Conservation (phyloP, 2,329 filamentous ascomycete genomes). For the Pseudocercospora fijiensis region DNA sequence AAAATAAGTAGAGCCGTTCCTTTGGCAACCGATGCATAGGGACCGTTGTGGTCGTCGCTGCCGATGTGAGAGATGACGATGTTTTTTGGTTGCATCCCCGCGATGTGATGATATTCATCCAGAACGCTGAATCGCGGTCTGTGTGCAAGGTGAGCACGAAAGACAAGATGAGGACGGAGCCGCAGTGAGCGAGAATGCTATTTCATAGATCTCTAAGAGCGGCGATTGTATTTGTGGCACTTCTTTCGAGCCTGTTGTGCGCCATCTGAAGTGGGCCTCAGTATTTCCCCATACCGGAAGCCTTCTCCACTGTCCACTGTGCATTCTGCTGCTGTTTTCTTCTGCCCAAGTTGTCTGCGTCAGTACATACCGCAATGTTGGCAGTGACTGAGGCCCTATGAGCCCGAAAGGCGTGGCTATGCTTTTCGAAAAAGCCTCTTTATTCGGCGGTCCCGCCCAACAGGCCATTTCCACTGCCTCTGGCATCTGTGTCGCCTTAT, state of each 20-base stretch:
- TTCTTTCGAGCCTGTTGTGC: neutral
- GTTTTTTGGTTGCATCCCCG: neutral
- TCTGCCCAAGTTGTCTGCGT: neutral
- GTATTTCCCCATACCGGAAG: neutral
- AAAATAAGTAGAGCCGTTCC: no score
- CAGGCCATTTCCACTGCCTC: neutral
- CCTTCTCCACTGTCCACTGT: neutral
- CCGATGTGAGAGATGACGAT: no score
- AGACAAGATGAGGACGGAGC: neutral
- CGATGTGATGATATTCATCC: neutral
- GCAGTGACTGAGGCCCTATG: neutral
- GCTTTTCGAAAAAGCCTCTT: neutral
- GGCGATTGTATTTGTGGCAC: neutral
- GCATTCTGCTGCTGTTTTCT: neutral
- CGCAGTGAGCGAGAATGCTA: neutral
- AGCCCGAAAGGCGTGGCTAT: neutral
- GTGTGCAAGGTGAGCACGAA: neutral
- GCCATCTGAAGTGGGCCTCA: neutral
- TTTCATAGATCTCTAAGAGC: neutral
- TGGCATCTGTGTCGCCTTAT: neutral
- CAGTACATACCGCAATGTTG: neutral
- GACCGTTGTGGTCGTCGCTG: no score
- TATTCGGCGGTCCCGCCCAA: neutral
- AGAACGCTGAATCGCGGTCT: neutral
- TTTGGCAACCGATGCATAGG: no score